Base-by-base conservation (phyloP, 2,329 filamentous ascomycete genomes). In the Cadophora sp. region DNA sequence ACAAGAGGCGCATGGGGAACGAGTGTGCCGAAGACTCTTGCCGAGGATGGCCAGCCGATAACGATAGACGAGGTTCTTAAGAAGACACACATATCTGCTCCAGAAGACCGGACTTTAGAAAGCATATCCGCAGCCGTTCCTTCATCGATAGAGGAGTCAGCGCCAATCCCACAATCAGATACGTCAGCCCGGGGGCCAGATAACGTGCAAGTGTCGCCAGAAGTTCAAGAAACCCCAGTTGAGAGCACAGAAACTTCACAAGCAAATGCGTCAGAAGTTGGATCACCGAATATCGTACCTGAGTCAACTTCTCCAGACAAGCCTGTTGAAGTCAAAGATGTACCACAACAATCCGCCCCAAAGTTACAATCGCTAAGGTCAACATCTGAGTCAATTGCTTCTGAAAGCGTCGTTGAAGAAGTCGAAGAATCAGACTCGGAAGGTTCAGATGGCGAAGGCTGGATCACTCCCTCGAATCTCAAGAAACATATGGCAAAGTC, bases 391-490 rank as follows among this genome's bases (percentile, higher is more conserved):
- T 8, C 65, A 7, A 22, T 51, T n/a, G 62, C 67, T 6, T 22
- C 26, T 37, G 9, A 53, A 7, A 16, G 48, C 50, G 73, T 26
- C 68, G 73, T 60, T 69, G 77, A 68, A 70, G 74, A 71, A 60
- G 67, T 70, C 7, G 53, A 73, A 58, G 69, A 70, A 29, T 67
- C 72, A 63, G 70, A 77, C 34, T 71, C 74, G 19, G 76, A 81
- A 31, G 73, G 71, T 16, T 73, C 79, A n/a, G 88, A 89, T 68
- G 86, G 85, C 19, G 93, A 91, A 72, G 92, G 90, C 75, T 98
- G 95, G 95, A 97, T 98, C 79, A 98, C 96, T 0, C 94, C 95
- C 0, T 90, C 91, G 50, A 99, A 98, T 81, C 86, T 99, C 73
- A 92, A 93, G 78, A 92, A 93, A 77, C 91, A 93, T 77, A 91